phyloP scores from a whole-genome alignment of 2,329 filamentous ascomycete species.

The Microcyclospora tardicrescens region DNA sequence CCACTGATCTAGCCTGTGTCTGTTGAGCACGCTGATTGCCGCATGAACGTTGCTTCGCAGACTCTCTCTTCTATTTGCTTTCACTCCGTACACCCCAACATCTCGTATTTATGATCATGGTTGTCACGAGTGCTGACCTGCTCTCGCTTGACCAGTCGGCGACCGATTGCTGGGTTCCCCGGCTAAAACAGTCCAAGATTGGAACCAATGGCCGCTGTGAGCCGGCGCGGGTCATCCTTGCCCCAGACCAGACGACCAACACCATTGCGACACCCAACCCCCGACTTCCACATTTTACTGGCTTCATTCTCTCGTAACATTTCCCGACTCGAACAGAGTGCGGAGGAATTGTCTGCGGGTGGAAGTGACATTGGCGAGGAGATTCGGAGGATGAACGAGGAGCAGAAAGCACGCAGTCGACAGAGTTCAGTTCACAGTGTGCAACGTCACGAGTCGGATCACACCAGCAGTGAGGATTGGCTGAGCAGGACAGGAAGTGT shows the following conservation, averaged over 20 bases:
- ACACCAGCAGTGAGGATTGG: neutral
- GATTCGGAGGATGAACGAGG: constrained; percentile 58
- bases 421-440: constrained; percentile 14
- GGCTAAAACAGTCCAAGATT: constrained; percentile 8
- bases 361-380: constrained; percentile 64
- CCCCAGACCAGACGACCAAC: neutral
- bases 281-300: constrained; percentile 49
- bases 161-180: neutral
- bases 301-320: constrained; percentile 43
- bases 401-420: constrained; percentile 12
- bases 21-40: no score
- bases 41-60: no score
- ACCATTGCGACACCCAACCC: constrained; percentile 43
- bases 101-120: no score
- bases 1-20: no score
- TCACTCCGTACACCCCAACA: no score
- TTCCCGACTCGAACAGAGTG: constrained; percentile 60
- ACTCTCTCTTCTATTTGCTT: no score
- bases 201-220: no score
- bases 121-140: no score
- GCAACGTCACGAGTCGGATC: constrained; percentile 1
- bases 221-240: no score
- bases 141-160: no score
- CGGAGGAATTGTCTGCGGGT: constrained; percentile 59
- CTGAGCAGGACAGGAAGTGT: constrained; percentile 2